phyloP scores from a whole-genome alignment of 345 rosid genomes.

The Boechera divaricarpa region DNA sequence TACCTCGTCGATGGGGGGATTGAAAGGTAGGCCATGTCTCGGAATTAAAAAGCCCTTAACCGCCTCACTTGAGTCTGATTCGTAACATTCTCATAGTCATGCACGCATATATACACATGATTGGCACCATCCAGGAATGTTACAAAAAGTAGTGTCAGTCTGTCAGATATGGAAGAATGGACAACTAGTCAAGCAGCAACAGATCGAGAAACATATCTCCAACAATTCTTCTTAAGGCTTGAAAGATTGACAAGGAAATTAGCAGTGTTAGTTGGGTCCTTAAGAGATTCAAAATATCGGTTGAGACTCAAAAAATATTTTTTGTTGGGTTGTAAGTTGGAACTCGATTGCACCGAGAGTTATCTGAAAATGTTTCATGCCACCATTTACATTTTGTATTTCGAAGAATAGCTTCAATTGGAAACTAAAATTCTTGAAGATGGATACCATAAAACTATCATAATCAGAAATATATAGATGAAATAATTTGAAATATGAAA shows the following conservation, averaged over 20 bases:
- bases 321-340: neutral
- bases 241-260: too few relatives aligned
- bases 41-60: neutral
- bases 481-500: slow-evolving; percentile 9
- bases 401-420: neutral
- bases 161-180: too few relatives aligned
- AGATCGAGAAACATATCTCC: neutral
- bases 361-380: neutral
- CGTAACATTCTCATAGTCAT: neutral
- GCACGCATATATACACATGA: neutral
- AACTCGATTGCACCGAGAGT: neutral
- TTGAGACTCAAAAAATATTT: too few relatives aligned
- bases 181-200: neutral
- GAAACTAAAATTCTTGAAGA: neutral
- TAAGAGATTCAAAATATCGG: neutral
- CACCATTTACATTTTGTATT: neutral
- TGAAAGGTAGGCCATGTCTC: neutral
- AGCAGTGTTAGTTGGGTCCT: neutral
- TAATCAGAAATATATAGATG: neutral
- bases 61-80: neutral
- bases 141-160: too few relatives aligned
- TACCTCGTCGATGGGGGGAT: neutral
- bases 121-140: neutral
- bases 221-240: too few relatives aligned
- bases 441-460: neutral